phyloP scores from a whole-genome alignment of 257 asterid genomes.

The Prunella vulgaris region DNA sequence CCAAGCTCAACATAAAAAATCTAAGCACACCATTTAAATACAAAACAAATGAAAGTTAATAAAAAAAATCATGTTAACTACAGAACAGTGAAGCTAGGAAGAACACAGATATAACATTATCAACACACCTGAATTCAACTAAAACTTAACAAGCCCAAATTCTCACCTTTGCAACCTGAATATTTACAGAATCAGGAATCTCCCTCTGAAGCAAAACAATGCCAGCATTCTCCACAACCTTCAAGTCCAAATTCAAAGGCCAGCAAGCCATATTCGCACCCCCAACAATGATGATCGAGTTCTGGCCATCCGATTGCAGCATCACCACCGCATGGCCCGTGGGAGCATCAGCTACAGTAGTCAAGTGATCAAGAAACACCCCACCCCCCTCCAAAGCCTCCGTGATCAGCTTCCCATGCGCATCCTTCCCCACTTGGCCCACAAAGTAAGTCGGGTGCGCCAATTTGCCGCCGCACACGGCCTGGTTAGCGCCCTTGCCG shows the following conservation, averaged over 20 bases:
- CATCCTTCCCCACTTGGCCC: slow-evolving; percentile 89
- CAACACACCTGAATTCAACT: too few species aligned
- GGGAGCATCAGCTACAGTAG: slow-evolving; percentile 50
- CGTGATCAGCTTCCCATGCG: slow-evolving; percentile 70
- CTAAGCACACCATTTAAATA: background rate
- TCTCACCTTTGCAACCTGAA: slow-evolving; percentile 89
- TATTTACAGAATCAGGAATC: slow-evolving; percentile 83
- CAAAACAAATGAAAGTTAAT: background rate
- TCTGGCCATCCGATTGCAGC: slow-evolving; percentile 83
- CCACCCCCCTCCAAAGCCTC: slow-evolving; percentile 71
- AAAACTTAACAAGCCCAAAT: too few species aligned
- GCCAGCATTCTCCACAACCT: slow-evolving; percentile 63
- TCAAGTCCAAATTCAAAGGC: slow-evolving; percentile 71
- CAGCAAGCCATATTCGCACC: slow-evolving; percentile 88
- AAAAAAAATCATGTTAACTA: background rate
- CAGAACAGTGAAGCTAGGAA: background rate
- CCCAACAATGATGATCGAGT: slow-evolving; percentile 82
- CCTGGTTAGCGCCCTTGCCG: slow-evolving; percentile 96
- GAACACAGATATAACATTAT: too few species aligned
- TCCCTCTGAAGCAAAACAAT: slow-evolving; percentile 96
- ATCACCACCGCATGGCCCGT: slow-evolving; percentile 97
- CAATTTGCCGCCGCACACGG: slow-evolving; percentile 76
- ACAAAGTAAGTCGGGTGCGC: slow-evolving; percentile 70
- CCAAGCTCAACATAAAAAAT: background rate
- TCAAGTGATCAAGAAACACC: slow-evolving; percentile 57